Evolutionary conservation across 352 stramenopile species (phyloP), one percentile per base, ranked within the genome.

Genomic region (Pythium graminicola): DNA sequence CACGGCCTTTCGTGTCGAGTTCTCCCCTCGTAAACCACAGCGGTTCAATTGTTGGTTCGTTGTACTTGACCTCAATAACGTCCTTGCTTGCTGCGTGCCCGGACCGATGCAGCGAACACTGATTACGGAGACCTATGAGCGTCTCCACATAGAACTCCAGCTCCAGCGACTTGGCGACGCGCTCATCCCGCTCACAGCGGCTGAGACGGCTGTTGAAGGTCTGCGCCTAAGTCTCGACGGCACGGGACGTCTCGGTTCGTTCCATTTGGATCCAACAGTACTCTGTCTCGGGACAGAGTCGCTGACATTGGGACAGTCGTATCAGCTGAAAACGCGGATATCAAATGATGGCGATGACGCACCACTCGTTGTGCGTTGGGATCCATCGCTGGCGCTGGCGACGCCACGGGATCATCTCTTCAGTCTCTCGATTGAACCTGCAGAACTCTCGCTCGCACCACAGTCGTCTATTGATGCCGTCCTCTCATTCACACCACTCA

Each of bases 61-160:
- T 5, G 71, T 60, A n/a, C 57, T 89, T 1, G 47, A 70, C 20
- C 62, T 81, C 22, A 60, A 74, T 11, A 54, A 75, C 26, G 65
- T 86, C 5, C 76, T 74, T 20, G 44, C 50, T 14, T 87, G 79
- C 54, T 79, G 73, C 14, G 65, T 86, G 42, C 73, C 77, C 2
- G 72, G 75, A 4, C 55, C 65, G 1, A 20, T 54, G n/a, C 75
- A 86, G 48, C 62, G 75, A 22, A 23, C 23, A 6, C 60, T 69
- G 24, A 50, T 88, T 0, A 55, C 60, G 6, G 48, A 69, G 10
- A 57, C 65, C 1, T 73, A 75, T 28, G 50, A 73, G 39, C 42
- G 22, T 1, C 45, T 72, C 2, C 41, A 29, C n/a, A 42, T 50
- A 16, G 26, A 32, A 4, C 31, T 45, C 13, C 10, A 31, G 11